Conservation (phyloP, 2,329 filamentous ascomycete species). For the Emmonsiellopsis sp. region DNA sequence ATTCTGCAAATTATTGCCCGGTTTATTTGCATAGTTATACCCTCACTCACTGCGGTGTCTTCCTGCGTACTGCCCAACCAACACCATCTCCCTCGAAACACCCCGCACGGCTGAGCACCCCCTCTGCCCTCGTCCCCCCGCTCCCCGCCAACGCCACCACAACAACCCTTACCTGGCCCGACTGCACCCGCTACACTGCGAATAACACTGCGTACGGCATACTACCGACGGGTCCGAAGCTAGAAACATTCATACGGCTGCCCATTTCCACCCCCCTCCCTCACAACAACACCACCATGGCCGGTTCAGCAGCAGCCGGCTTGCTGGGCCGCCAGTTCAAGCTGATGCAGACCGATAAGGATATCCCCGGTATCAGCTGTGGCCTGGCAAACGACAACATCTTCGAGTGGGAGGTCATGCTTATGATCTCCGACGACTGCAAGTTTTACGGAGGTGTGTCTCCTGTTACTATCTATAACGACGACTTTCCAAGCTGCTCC, state of each 20-base stretch:
- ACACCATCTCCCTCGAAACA: neutral
- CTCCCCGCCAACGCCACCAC: neutral
- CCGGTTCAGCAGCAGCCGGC: slow-evolving; percentile 49
- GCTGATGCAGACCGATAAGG: slow-evolving; percentile 84
- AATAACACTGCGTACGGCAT: neutral
- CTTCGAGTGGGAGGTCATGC: slow-evolving; percentile 97
- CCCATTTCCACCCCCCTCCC: neutral
- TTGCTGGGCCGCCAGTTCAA: slow-evolving; percentile 81
- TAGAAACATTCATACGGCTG: neutral
- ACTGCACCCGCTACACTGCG: neutral
- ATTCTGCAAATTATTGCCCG: too few relatives aligned
- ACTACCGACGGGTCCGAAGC: too few relatives aligned
- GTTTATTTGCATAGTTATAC: too few relatives aligned
- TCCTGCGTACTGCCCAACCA: neutral
- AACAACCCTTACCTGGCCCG: neutral
- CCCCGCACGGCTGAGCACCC: neutral
- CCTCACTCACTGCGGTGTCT: neutral
- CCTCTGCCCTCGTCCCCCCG: neutral
- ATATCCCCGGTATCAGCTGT: slow-evolving; percentile 89
- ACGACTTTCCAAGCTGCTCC: too few relatives aligned
- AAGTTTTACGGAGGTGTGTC: slow-evolving; percentile 80
- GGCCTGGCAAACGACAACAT: slow-evolving; percentile 76
- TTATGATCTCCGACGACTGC: slow-evolving; percentile 94
- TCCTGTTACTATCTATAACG: neutral
- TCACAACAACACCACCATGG: slow-evolving; percentile 19